phyloP scores from a whole-genome alignment of 306 rosid genomes.

The Malus sieversii region DNA sequence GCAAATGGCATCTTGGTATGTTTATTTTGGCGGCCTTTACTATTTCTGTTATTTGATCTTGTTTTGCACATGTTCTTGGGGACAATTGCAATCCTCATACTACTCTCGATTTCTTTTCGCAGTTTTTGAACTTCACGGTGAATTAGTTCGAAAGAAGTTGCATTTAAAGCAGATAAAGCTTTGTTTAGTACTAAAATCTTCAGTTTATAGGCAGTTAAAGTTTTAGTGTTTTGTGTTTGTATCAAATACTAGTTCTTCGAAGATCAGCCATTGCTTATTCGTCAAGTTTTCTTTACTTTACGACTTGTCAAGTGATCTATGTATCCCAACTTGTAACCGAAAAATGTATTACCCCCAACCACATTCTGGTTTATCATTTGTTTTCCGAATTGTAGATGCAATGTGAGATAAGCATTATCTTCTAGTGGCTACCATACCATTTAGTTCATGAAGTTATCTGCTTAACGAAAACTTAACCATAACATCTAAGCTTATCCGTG shows the following conservation, averaged over 20 bases:
- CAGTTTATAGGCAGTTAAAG: background rate
- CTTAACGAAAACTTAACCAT: background rate
- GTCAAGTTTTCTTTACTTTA: background rate
- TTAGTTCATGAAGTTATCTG: background rate
- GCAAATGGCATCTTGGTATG: slow-evolving; percentile 51
- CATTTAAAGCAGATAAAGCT: background rate
- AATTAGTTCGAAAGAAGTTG: background rate
- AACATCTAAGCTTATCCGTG: background rate
- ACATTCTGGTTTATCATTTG: background rate
- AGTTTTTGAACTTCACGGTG: background rate
- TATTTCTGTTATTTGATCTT: background rate
- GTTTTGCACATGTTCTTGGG: background rate
- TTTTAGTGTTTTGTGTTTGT: background rate
- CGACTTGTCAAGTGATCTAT: background rate
- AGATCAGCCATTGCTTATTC: background rate
- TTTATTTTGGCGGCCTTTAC: background rate
- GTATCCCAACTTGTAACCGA: background rate
- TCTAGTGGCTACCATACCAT: background rate
- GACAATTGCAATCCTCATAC: background rate
- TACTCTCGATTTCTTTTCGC: background rate
- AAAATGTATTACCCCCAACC: background rate
- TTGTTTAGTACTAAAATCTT: background rate
- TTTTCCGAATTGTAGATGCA: background rate
- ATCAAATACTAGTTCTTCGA: background rate
- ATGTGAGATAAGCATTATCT: background rate